Evolutionary conservation across 2,329 filamentous ascomycete genomes (phyloP).

Genomic region (Pseudonectria foliicola): DNA sequence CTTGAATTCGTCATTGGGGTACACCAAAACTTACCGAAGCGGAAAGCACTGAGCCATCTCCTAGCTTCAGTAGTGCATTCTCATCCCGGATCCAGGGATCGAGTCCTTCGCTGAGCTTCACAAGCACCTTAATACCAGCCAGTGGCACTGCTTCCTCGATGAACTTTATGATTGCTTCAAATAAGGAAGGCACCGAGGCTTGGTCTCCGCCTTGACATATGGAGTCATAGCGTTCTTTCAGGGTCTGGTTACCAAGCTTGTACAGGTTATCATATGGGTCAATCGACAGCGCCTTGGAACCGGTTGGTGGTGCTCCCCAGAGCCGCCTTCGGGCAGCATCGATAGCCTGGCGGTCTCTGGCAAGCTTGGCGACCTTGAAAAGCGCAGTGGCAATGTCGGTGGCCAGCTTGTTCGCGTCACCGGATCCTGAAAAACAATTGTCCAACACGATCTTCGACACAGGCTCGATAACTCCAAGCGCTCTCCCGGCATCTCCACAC

Average conservation of each 20-base stretch:
- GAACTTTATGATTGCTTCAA: slow-evolving; percentile 48
- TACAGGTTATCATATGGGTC: slow-evolving; percentile 65
- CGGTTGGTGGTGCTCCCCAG: slow-evolving; percentile 41
- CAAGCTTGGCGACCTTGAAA: slow-evolving; percentile 43
- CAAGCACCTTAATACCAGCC: slow-evolving; percentile 49
- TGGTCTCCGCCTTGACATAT: slow-evolving; percentile 32
- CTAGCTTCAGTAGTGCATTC: slow-evolving; percentile 34
- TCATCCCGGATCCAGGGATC: slow-evolving; percentile 57
- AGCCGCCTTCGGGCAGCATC: slow-evolving; percentile 59
- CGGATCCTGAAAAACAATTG: slow-evolving; percentile 13
- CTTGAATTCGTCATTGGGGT: slow-evolving; percentile 14
- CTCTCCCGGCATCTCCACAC: slow-evolving; percentile 59
- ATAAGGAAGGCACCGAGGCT: slow-evolving; percentile 35
- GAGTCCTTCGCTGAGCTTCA: slow-evolving; percentile 55
- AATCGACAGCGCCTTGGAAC: slow-evolving; percentile 35
- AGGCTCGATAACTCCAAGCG: slow-evolving; percentile 63
- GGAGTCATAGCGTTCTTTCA: slow-evolving; percentile 48
- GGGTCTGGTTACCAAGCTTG: slow-evolving; percentile 44
- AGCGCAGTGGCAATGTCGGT: slow-evolving; percentile 35
- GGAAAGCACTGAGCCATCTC: slow-evolving; percentile 24
- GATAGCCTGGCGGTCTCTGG: slow-evolving; percentile 54
- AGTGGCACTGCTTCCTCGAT: slow-evolving; percentile 41
- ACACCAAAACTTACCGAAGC: neutral
- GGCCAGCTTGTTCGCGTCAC: slow-evolving; percentile 16
- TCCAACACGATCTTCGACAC: slow-evolving; percentile 51